phyloP scores from a whole-genome alignment of 2,329 filamentous ascomycete genomes.

The Trichophyton equinum region DNA sequence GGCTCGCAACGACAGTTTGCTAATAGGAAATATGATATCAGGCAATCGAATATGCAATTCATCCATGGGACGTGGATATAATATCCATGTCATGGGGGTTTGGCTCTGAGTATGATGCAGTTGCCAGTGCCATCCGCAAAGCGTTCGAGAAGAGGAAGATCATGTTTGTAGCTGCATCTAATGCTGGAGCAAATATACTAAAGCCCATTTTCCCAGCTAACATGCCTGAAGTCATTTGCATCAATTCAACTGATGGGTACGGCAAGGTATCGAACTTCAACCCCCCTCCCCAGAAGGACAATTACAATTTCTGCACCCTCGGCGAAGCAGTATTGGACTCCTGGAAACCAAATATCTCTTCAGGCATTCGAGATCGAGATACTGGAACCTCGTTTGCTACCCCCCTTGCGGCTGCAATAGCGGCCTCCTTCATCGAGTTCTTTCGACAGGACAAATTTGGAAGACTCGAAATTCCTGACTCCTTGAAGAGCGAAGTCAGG shows the following conservation, averaged over 20 bases:
- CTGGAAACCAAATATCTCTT: neutral
- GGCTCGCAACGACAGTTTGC: neutral
- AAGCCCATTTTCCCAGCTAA: neutral
- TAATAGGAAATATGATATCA: neutral
- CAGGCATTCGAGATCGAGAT: neutral
- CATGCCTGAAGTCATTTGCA: neutral
- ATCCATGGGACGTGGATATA: neutral
- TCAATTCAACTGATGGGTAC: neutral
- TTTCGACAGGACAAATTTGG: neutral
- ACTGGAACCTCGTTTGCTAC: neutral
- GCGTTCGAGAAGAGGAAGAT: neutral
- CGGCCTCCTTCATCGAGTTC: neutral
- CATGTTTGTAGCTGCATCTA: neutral
- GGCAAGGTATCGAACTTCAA: neutral
- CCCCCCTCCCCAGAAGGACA: neutral
- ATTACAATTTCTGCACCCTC: neutral
- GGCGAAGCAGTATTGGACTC: neutral
- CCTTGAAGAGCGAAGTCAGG: neutral
- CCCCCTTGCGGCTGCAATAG: neutral
- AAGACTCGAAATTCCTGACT: neutral
- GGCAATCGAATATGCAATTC: neutral
- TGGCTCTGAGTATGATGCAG: neutral
- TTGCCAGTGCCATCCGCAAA: neutral
- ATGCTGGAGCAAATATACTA: neutral
- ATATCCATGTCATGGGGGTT: neutral